A percentile compares a stretch with the other conserved stretches of the same genome.
phyloP scores from a whole-genome alignment of 495 filamentous ascomycete species.

The Tetracladium setigerum region DNA sequence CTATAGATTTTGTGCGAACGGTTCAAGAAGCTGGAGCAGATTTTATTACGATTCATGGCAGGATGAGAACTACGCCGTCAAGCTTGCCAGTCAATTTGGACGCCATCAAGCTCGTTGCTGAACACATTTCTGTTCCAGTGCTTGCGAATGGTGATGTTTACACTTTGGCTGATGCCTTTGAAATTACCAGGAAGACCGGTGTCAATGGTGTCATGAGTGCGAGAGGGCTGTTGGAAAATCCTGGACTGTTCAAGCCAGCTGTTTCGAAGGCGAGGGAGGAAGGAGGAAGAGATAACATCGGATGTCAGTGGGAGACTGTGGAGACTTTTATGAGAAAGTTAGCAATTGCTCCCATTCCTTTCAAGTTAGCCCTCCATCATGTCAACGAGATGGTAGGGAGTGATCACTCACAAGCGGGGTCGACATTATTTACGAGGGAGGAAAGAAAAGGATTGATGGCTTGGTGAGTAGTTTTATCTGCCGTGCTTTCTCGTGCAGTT shows the following conservation, averaged over 20 bases:
- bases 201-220: constrained; percentile 55
- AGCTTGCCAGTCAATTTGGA: constrained; percentile 49
- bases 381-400: constrained; percentile 53
- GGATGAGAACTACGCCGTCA: constrained; percentile 45
- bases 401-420: constrained; percentile 30
- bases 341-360: constrained; percentile 44
- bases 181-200: constrained; percentile 23
- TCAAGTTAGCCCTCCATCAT: constrained; percentile 54
- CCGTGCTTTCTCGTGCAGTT: constrained; percentile 6
- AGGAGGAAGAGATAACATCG: neutral
- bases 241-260: constrained; percentile 40
- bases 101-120: constrained; percentile 46
- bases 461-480: constrained; percentile 1
- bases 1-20: constrained; percentile 34
- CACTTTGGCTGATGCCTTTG: constrained; percentile 28
- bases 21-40: constrained; percentile 37
- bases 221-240: constrained; percentile 53
- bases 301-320: constrained; percentile 52
- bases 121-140: constrained; percentile 42
- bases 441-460: constrained; percentile 43
- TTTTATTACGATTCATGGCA: constrained; percentile 59
- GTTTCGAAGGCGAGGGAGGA: constrained; percentile 30
- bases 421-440: constrained; percentile 39
- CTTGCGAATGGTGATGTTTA: constrained; percentile 59
- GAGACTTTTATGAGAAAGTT: constrained; percentile 48